phyloP scores from a whole-genome alignment of 2,329 filamentous ascomycete genomes.

The Aspergillus persii region DNA sequence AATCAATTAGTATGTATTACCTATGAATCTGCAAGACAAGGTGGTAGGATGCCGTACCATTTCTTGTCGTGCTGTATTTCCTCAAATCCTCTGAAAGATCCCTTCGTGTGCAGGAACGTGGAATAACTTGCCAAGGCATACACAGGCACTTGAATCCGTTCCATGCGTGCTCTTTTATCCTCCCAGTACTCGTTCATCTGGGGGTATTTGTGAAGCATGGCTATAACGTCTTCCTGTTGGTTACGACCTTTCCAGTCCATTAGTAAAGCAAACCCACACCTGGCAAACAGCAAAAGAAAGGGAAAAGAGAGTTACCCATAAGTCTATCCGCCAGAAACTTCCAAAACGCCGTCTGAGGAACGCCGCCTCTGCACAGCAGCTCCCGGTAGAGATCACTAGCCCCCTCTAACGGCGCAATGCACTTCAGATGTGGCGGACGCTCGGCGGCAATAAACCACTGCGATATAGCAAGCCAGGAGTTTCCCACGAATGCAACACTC shows the following conservation, averaged over 20 bases:
- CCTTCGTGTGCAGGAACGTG: background rate
- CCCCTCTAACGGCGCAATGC: background rate
- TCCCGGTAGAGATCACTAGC: background rate
- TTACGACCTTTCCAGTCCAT: background rate
- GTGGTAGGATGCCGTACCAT: too few relatives aligned
- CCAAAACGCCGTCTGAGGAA: background rate
- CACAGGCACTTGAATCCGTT: background rate
- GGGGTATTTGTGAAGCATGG: background rate
- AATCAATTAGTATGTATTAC: too few relatives aligned
- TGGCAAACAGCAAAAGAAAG: too few relatives aligned
- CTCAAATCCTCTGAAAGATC: background rate
- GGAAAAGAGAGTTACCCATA: background rate
- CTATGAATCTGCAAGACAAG: background rate
- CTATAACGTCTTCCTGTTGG: background rate
- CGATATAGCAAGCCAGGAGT: constrained; percentile 12
- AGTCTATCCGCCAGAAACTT: background rate
- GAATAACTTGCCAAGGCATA: background rate
- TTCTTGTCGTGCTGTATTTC: too few relatives aligned
- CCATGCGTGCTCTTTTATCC: background rate
- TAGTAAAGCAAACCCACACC: background rate
- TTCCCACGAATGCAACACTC: constrained; percentile 11
- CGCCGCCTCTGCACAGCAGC: background rate
- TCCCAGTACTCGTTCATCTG: background rate
- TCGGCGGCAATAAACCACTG: constrained; percentile 10
- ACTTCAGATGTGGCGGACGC: background rate